Percentiles rank a stretch among this genome's conserved stretches.
phyloP scores from a whole-genome alignment of 192 early-diverging fungal genomes.

The Cetraspora pellucida region DNA sequence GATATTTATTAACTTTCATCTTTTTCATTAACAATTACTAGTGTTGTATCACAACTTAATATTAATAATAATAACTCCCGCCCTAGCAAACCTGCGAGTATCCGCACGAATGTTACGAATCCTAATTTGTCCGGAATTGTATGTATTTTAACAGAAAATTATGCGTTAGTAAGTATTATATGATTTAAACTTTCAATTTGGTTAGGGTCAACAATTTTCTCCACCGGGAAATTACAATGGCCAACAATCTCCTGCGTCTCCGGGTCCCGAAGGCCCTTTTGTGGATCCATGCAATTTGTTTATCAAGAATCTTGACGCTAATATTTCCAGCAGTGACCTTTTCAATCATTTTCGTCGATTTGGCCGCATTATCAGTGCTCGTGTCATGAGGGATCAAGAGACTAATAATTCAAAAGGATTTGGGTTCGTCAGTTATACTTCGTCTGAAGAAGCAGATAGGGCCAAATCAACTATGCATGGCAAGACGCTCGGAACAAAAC shows the following conservation, averaged over 20 bases:
- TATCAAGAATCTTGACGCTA: conserved; percentile 94
- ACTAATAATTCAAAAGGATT: conserved; percentile 82
- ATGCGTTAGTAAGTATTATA: background rate
- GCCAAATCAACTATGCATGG: conserved; percentile 92
- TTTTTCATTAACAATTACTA: no score
- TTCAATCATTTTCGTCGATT: conserved; percentile 90
- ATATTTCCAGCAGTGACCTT: conserved; percentile 90
- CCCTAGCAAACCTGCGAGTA: background rate
- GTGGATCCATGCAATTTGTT: conserved; percentile 80
- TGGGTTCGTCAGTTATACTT: conserved; percentile 93
- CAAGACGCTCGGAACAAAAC: conserved; percentile 77
- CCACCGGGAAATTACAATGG: conserved; percentile 12
- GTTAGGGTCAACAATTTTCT: background rate
- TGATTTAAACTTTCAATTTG: conserved; percentile 4
- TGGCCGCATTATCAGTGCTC: conserved; percentile 87
- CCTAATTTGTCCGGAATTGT: background rate
- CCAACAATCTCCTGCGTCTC: conserved; percentile 7
- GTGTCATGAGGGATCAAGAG: conserved; percentile 76
- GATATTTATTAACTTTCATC: no score
- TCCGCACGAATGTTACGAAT: conserved; percentile 23
- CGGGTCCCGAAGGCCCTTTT: conserved; percentile 31
- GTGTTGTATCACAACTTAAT: no score
- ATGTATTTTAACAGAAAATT: background rate
- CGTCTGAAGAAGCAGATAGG: conserved; percentile 86
- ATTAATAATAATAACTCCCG: no score